These are phyloP conservation scores for Gelatoporia subvermispora DNA, from an alignment of 768 basidiomycete species.

Conservation along the genomic window DNA sequence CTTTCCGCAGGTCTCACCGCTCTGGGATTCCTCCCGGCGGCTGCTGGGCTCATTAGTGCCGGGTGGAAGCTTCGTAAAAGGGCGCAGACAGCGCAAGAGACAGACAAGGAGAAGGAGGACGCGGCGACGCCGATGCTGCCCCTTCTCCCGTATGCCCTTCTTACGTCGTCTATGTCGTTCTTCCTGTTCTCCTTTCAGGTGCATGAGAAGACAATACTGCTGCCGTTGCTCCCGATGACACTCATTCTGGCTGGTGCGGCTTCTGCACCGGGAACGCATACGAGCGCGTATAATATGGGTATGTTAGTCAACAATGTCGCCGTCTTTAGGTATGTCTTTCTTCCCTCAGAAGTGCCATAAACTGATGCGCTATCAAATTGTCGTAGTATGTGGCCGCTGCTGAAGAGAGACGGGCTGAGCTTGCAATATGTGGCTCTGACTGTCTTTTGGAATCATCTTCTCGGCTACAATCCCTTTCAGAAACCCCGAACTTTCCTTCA, in stretches of 20 bases:
- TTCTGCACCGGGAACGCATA: conserved; percentile 35
- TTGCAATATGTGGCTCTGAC: conserved; percentile 67
- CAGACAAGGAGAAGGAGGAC: conserved; percentile 2
- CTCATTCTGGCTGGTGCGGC: conserved; percentile 57
- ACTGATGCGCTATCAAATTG: not conserved
- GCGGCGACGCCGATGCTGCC: conserved; percentile 45
- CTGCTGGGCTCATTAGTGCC: conserved; percentile 38
- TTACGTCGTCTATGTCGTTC: conserved; percentile 84
- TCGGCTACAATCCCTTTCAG: conserved; percentile 71
- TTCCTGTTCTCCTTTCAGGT: conserved; percentile 97
- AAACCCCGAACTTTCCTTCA: conserved; percentile 46
- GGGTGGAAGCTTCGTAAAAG: conserved; percentile 28
- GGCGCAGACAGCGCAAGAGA: conserved; percentile 1
- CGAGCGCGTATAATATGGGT: conserved; percentile 59
- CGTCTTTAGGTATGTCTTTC: conserved; percentile 66
- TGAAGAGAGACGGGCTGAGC: conserved; percentile 73
- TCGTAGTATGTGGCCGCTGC: conserved; percentile 85
- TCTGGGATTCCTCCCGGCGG: conserved; percentile 64
- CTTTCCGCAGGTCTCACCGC: conserved; percentile 64
- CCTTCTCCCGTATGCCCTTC: conserved; percentile 75
- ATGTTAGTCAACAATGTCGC: conserved; percentile 77
- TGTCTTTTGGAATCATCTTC: conserved; percentile 74
- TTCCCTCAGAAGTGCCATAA: not conserved
- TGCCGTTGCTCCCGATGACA: conserved; percentile 82
- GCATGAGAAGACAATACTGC: conserved; percentile 88